A percentile compares a stretch with the other conserved stretches of the same genome.
phyloP scores from a whole-genome alignment of 2,329 filamentous ascomycete species.

The Pyrenochaeta sp. region DNA sequence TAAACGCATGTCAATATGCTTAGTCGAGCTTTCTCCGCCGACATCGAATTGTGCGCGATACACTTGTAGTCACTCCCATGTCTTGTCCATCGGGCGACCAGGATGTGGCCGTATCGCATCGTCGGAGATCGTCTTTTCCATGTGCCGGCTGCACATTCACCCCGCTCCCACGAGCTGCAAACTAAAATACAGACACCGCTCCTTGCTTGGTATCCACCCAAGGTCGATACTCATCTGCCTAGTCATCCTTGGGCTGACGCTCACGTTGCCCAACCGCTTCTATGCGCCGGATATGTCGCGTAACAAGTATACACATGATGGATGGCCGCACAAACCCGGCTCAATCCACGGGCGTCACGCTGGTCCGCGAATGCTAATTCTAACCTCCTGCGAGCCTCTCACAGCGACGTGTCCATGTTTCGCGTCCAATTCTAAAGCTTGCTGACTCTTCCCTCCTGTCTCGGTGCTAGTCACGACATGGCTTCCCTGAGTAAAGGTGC shows the following conservation, averaged over 20 bases:
- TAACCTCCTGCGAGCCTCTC: slow-evolving; percentile 9
- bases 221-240: slow-evolving; percentile 7
- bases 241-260: slow-evolving; percentile 20
- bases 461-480: slow-evolving; percentile 21
- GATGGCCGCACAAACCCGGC: slow-evolving; percentile 26
- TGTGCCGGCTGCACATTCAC: slow-evolving; percentile 17
- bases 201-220: slow-evolving; percentile 10
- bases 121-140: slow-evolving; percentile 8
- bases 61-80: too few species aligned
- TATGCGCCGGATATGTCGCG: slow-evolving; percentile 25
- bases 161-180: slow-evolving; percentile 19
- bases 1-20: slow-evolving; percentile 20
- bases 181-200: slow-evolving; percentile 17
- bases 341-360: slow-evolving; percentile 15
- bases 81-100: too few species aligned
- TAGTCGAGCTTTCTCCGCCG: too few species aligned
- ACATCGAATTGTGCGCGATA: too few species aligned
- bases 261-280: slow-evolving; percentile 35
- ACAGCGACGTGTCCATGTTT: neutral
- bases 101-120: slow-evolving; percentile 1
- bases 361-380: slow-evolving; percentile 14
- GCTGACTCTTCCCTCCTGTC: neutral
- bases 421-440: slow-evolving; percentile 9
- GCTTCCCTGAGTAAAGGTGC: slow-evolving; percentile 65
- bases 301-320: slow-evolving; percentile 22